Conservation (phyloP, 2,329 filamentous ascomycete genomes). For the Ophiostoma sp. region DNA sequence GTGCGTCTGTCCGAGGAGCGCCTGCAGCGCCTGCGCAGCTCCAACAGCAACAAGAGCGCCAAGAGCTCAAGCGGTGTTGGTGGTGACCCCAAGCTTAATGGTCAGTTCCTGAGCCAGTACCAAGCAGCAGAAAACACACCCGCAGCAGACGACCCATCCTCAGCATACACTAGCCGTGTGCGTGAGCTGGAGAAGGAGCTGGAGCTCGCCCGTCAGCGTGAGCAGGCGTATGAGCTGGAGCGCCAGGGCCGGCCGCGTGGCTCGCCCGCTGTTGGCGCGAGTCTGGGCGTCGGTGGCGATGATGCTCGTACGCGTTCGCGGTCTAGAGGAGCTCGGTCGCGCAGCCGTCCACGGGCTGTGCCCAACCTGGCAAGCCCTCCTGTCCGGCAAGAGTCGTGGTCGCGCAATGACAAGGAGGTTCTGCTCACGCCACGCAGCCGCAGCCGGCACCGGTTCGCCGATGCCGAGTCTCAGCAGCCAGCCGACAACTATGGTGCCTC, state of each 20-base stretch:
- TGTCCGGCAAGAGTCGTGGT: slow-evolving; percentile 59
- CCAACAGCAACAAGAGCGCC: slow-evolving; percentile 41
- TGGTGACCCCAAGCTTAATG: slow-evolving; percentile 63
- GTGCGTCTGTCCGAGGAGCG: slow-evolving; percentile 62
- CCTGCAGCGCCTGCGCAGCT: slow-evolving; percentile 52
- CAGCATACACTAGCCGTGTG: slow-evolving; percentile 61
- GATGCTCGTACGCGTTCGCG: slow-evolving; percentile 27
- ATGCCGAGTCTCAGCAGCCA: slow-evolving; percentile 20
- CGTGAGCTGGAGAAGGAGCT: slow-evolving; percentile 72
- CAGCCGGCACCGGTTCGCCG: slow-evolving; percentile 31
- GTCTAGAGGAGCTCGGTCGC: slow-evolving; percentile 26
- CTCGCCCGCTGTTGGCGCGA: neutral
- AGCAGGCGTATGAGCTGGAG: slow-evolving; percentile 57
- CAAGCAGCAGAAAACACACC: slow-evolving; percentile 56
- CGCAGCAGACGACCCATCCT: slow-evolving; percentile 40
- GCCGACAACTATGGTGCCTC: neutral
- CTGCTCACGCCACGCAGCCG: slow-evolving; percentile 52
- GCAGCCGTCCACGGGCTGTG: slow-evolving; percentile 20
- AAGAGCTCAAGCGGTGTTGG: slow-evolving; percentile 6
- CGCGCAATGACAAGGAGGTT: slow-evolving; percentile 58
- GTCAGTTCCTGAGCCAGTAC: slow-evolving; percentile 84
- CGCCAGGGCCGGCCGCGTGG: slow-evolving; percentile 48
- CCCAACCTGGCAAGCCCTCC: slow-evolving; percentile 32
- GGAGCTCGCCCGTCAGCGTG: slow-evolving; percentile 56
- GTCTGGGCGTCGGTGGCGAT: neutral